phyloP scores from a whole-genome alignment of 2,329 filamentous ascomycete genomes.

The Acrocalymma vagum region DNA sequence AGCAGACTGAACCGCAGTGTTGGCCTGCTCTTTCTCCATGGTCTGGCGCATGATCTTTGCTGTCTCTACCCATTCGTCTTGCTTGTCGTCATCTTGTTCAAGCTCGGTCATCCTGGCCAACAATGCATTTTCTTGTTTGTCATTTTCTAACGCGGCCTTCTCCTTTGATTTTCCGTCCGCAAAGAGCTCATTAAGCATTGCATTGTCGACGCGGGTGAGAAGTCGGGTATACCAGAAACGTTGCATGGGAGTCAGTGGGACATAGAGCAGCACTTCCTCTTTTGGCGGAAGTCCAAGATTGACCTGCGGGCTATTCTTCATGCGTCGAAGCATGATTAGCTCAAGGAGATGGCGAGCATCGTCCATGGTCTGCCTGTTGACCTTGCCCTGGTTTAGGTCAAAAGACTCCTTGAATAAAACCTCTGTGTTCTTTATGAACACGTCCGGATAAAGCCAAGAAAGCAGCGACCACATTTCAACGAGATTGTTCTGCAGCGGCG shows the following conservation, averaged over 20 bases:
- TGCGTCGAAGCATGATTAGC: conserved; percentile 66
- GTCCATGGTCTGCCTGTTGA: conserved; percentile 62
- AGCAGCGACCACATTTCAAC: conserved; percentile 66
- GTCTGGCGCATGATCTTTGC: conserved; percentile 96
- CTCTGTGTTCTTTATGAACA: conserved; percentile 62
- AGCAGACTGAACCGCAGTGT: conserved; percentile 39
- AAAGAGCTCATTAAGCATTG: conserved; percentile 63
- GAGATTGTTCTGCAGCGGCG: conserved; percentile 67
- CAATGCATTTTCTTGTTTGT: conserved; percentile 47
- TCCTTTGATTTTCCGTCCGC: conserved; percentile 56
- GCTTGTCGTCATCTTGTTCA: conserved; percentile 15
- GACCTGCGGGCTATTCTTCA: conserved; percentile 64
- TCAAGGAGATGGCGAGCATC: conserved; percentile 62
- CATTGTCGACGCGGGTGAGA: conserved; percentile 62
- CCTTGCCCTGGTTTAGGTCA: conserved; percentile 63
- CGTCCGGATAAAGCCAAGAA: conserved; percentile 66
- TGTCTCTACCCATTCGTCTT: conserved; percentile 69
- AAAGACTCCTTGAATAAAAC: conserved; percentile 65
- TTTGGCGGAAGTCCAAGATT: conserved; percentile 65
- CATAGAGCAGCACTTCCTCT: conserved; percentile 64
- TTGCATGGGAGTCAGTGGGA: conserved; percentile 67
- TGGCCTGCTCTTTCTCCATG: conserved; percentile 56
- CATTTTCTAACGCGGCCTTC: conserved; percentile 45
- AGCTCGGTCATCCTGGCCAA: conserved; percentile 43
- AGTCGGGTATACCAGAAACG: conserved; percentile 66